Evolutionary conservation across 2,329 filamentous ascomycete species (phyloP), one percentile per base, ranked within the genome.

Genomic region (Diaporthe caulivora): DNA sequence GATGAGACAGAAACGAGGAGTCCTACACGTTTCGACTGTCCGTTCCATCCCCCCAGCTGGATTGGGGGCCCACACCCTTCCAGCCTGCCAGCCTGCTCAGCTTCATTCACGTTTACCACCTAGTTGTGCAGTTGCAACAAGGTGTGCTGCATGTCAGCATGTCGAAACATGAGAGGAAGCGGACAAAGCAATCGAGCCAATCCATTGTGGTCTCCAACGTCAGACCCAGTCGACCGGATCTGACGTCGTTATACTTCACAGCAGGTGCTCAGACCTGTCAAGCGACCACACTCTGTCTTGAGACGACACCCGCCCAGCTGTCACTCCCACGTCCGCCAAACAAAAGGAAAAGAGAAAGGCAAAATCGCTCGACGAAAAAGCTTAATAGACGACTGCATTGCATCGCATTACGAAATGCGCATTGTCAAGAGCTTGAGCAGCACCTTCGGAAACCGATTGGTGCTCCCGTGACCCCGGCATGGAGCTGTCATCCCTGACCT

Each of bases 401-500:
- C 62, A 53, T 53, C 53, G 47, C 62, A 67, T 67, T 53, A 67
- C 62, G 62, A 40, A 44, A 67, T 53, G 31, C 18, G 62, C 62
- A 18, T 67, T 67, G 62, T 47, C 51, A 53, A 67, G 31, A 53
- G 31, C 62, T 53, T n/a, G 62, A 40, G 47, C 7, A 67, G 31
- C 21, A 29, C 53, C 47, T 53, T 29, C 62, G 31, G 31, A 15
- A 65, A 67, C 62, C 47, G 44, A 67, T 67, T 67, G 62, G 62
- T n/a, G 62, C 62, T 67, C 62, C 44, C 47, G 62, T 67, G 62
- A 67, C 62, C 29, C 62, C 21, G 21, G 9, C 44, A 37, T 37
- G n/a, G 62, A 67, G 62, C 47, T 67, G 62, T 67, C 62, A 67
- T 53, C 62, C 62, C 62, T 67, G 62, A 53, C 62, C 47, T 31